These are phyloP conservation scores for Suillus subaureus DNA, from an alignment of 768 basidiomycete species.

Conservation along the genomic window DNA sequence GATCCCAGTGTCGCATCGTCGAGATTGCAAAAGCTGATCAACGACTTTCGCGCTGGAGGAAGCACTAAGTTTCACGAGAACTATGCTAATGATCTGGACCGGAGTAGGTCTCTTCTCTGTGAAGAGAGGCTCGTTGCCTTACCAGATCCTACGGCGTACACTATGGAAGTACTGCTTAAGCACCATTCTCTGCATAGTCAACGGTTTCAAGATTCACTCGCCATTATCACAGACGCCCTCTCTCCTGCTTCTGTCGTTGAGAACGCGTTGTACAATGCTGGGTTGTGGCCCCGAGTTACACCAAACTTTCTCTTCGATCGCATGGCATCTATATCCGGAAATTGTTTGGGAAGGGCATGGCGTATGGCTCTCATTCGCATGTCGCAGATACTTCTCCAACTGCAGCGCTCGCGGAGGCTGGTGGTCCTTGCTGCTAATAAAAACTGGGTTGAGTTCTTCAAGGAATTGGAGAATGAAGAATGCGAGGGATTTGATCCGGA, in stretches of 20 bases:
- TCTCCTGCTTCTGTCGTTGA: neutral
- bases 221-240: neutral
- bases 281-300: slow-evolving; percentile 37
- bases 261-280: slow-evolving; percentile 7
- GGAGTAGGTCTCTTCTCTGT: slow-evolving; percentile 1
- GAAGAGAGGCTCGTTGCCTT: neutral
- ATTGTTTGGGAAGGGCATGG: slow-evolving; percentile 24
- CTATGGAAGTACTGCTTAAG: neutral
- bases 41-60: neutral
- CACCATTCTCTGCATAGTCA: neutral
- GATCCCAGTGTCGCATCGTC: neutral
- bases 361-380: slow-evolving; percentile 23
- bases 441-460: slow-evolving; percentile 10
- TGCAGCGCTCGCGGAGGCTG: slow-evolving; percentile 36
- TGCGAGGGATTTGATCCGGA: slow-evolving; percentile 7
- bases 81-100: slow-evolving; percentile 15
- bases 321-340: slow-evolving; percentile 21
- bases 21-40: slow-evolving; percentile 14
- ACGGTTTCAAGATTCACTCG: neutral
- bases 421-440: slow-evolving; percentile 20
- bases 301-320: slow-evolving; percentile 26
- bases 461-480: slow-evolving; percentile 12
- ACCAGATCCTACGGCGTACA: neutral
- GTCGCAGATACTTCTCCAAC: slow-evolving; percentile 27
- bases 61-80: slow-evolving; percentile 11